Percentiles rank a stretch among this genome's conserved stretches.
Evolutionary conservation across 225 moss, liverwort and hornwort genomes (phyloP).

Genomic region (Climacium dendroides): DNA sequence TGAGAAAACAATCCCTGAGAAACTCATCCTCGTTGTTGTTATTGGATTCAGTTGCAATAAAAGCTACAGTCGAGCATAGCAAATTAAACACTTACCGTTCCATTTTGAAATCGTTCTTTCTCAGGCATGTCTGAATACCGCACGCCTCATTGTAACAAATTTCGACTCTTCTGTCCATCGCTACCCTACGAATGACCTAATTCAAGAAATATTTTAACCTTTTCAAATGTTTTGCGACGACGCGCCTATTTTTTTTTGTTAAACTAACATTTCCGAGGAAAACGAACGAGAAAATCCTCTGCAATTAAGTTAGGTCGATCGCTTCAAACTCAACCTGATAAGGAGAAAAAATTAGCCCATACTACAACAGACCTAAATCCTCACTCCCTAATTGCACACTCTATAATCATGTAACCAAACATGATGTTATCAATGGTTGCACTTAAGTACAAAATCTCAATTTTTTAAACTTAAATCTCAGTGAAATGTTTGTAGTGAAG

Average conservation of each 20-base stretch:
- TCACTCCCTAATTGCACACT: not conserved
- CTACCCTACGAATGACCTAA: not conserved
- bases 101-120: conserved; percentile 17
- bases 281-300: not conserved
- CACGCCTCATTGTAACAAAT: conserved; percentile 6
- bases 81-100: not conserved
- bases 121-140: conserved; percentile 10
- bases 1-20: too few relatives aligned
- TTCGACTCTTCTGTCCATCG: conserved; percentile 3
- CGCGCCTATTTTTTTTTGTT: too few relatives aligned
- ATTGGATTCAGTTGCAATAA: not conserved
- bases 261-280: not conserved
- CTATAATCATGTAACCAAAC: not conserved
- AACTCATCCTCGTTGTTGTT: not conserved
- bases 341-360: not conserved
- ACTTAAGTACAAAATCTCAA: too few relatives aligned
- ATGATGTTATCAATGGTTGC: not conserved
- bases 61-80: not conserved
- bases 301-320: not conserved
- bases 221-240: not conserved
- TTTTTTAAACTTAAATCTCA: too few relatives aligned
- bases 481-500: not conserved
- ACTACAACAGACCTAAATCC: not conserved
- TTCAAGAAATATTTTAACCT: not conserved
- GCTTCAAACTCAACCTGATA: too few relatives aligned